phyloP scores from a whole-genome alignment of 179 eudicot species.

The Camellia oleifera region DNA sequence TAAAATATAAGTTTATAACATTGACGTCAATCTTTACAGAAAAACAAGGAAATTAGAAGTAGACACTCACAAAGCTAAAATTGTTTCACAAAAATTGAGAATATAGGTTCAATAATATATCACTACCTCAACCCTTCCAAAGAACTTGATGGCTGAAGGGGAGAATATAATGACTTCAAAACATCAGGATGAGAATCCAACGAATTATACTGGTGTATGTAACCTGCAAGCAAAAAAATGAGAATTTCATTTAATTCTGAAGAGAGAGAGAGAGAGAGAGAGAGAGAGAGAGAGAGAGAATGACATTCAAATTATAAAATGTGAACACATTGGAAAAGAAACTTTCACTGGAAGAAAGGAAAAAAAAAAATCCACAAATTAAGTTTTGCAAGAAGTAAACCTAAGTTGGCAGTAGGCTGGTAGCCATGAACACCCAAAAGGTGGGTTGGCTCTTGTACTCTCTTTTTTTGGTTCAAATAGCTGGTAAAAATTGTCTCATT shows the following conservation, averaged over 20 bases:
- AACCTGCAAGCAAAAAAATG: conserved; percentile 43
- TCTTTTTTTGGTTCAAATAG: not conserved
- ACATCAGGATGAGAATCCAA: conserved; percentile 96
- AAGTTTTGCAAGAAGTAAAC: not conserved
- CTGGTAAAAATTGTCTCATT: no score
- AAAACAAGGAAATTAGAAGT: not conserved
- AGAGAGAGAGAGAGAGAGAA: not conserved
- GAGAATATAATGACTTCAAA: conserved; percentile 90
- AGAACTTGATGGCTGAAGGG: conserved; percentile 85
- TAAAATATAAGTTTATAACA: not conserved
- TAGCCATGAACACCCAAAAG: not conserved
- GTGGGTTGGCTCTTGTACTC: not conserved
- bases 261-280: not conserved
- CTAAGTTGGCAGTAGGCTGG: not conserved
- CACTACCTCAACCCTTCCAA: conserved; percentile 85
- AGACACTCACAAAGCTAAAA: not conserved
- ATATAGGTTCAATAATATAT: not conserved
- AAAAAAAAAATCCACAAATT: not conserved
- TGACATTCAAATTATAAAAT: not conserved
- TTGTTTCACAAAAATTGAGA: not conserved
- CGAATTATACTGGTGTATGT: conserved; percentile 88
- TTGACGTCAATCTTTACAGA: not conserved
- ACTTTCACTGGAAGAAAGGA: not conserved
- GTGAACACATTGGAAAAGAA: not conserved
- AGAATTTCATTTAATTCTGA: not conserved